phyloP scores from a whole-genome alignment of 2,329 filamentous ascomycete genomes.

The Escovopsis sp. region DNA sequence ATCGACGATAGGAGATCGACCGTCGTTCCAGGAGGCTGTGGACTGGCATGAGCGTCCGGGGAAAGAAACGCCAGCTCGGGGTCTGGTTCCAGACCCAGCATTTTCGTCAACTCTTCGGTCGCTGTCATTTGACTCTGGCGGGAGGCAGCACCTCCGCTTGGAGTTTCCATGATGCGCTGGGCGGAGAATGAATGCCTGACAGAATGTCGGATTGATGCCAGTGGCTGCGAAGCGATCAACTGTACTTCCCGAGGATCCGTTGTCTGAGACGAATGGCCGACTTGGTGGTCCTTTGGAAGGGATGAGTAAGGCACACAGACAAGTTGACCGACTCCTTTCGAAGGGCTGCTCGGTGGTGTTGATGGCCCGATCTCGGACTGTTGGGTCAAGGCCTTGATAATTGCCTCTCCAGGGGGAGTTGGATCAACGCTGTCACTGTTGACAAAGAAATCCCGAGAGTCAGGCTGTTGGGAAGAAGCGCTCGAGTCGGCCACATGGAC shows the following conservation, averaged over 20 bases:
- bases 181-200: too few species aligned
- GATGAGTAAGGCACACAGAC: too few species aligned
- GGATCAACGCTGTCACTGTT: not conserved
- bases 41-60: not conserved
- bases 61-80: not conserved
- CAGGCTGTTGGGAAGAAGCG: slow-evolving; percentile 16
- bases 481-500: slow-evolving; percentile 6
- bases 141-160: not conserved
- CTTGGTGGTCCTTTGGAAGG: too few species aligned
- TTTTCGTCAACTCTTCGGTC: slow-evolving; percentile 7
- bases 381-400: too few species aligned
- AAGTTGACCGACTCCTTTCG: too few species aligned
- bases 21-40: not conserved
- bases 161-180: not conserved
- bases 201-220: too few species aligned
- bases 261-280: too few species aligned
- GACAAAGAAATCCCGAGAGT: not conserved
- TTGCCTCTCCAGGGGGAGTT: too few species aligned
- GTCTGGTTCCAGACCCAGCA: slow-evolving; percentile 7
- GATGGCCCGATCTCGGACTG: not conserved
- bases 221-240: too few species aligned
- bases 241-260: too few species aligned
- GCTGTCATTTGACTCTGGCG: slow-evolving; percentile 1
- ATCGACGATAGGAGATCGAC: not conserved
- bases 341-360: not conserved